phyloP scores from a whole-genome alignment of 2,329 filamentous ascomycete genomes.

The Botrytis fabae region DNA sequence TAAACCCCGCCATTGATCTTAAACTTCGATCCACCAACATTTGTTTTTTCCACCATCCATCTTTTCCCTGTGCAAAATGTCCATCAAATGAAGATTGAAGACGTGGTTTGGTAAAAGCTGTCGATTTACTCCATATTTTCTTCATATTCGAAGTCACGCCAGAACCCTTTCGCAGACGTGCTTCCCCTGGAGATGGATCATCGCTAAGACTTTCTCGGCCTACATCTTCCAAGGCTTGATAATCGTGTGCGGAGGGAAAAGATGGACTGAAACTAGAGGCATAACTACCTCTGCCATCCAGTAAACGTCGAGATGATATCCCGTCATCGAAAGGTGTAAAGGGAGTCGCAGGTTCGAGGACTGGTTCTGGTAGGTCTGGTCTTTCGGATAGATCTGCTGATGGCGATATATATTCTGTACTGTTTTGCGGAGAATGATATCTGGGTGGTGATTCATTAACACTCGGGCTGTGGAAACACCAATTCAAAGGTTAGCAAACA shows the following conservation, averaged over 20 bases:
- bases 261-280: neutral
- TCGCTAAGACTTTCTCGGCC: neutral
- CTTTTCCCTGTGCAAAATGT: slow-evolving; percentile 31
- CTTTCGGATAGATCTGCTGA: slow-evolving; percentile 17
- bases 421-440: slow-evolving; percentile 3
- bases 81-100: slow-evolving; percentile 27
- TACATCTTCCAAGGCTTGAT: slow-evolving; percentile 1
- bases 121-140: slow-evolving; percentile 9
- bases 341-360: neutral
- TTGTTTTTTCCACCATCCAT: slow-evolving; percentile 32
- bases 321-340: neutral
- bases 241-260: slow-evolving; percentile 1
- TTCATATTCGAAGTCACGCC: slow-evolving; percentile 11
- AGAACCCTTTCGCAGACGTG: neutral
- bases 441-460: neutral
- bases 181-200: neutral
- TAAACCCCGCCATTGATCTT: slow-evolving; percentile 30
- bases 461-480: neutral
- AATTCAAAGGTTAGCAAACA: neutral
- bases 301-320: slow-evolving; percentile 7
- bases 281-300: slow-evolving; percentile 5
- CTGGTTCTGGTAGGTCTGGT: neutral
- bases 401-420: slow-evolving; percentile 5
- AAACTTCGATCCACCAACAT: slow-evolving; percentile 32
- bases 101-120: neutral